These are phyloP conservation scores for Triangularia setosa DNA, from an alignment of 2,329 filamentous ascomycete species.

Conservation along the genomic window DNA sequence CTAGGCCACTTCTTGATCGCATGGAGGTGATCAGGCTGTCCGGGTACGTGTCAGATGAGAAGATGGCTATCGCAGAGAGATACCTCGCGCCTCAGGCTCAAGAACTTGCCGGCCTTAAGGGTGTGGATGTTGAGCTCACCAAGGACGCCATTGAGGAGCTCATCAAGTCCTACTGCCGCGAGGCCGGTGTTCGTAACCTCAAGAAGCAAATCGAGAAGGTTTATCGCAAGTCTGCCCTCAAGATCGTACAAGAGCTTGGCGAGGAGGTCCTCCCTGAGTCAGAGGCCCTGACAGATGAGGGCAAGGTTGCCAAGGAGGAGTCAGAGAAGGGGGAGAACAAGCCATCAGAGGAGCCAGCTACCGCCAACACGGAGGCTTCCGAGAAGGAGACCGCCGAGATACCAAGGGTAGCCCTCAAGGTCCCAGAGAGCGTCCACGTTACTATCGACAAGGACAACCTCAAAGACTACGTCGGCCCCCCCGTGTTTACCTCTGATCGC, in stretches of 20 bases:
- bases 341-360: slow-evolving; percentile 28
- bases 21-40: slow-evolving; percentile 98
- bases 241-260: slow-evolving; percentile 92
- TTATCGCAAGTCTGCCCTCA: slow-evolving; percentile 92
- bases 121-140: slow-evolving; percentile 83
- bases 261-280: slow-evolving; percentile 78
- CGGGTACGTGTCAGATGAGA: slow-evolving; percentile 95
- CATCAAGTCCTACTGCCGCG: slow-evolving; percentile 97
- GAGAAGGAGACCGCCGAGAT: slow-evolving; percentile 63
- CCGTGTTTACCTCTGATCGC: slow-evolving; percentile 91
- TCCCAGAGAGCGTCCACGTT: slow-evolving; percentile 84
- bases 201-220: slow-evolving; percentile 99
- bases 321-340: slow-evolving; percentile 49
- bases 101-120: slow-evolving; percentile 83
- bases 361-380: slow-evolving; percentile 31
- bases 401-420: slow-evolving; percentile 72
- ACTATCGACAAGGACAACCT: slow-evolving; percentile 83
- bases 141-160: slow-evolving; percentile 90
- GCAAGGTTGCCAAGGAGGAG: slow-evolving; percentile 71
- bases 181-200: slow-evolving; percentile 92
- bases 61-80: slow-evolving; percentile 94
- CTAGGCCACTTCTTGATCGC: slow-evolving; percentile 84
- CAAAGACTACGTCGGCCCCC: slow-evolving; percentile 94
- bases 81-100: slow-evolving; percentile 95
- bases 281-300: slow-evolving; percentile 78